Evolutionary conservation across 805 yeast species (phyloP), one percentile per base, ranked within the genome.

Genomic region (Candida orba): DNA sequence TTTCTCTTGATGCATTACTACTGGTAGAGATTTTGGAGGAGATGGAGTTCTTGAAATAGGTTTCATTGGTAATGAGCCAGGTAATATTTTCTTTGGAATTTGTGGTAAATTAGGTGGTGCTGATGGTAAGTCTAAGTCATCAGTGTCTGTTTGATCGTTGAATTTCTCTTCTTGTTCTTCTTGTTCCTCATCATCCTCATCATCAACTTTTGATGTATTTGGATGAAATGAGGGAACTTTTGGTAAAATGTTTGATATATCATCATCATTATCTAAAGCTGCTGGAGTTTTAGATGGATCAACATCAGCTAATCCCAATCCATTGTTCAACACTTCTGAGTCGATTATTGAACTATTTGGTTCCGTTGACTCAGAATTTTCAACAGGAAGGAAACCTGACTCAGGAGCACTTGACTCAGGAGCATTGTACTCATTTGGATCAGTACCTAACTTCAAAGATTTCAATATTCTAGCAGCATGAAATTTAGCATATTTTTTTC

Each of bases 401-500:
- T 27, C 29, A 9, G 13, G 29, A 10, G 29, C 13, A 27, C 14
- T 10, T 27, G 13, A 10, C 9, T 27, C 29, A 27, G 72, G 72
- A 1, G 71, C 64, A 36, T 68, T 67, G 52, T 70, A 67, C 35
- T 71, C 79, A 59, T 82, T 77, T 6, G 85, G 85, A 53, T 80
- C 79, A 32, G 71, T 69, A 1, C 78, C 79, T 7, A 58, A 57
- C 46, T 67, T 72, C 33, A 68, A 52, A 0, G 76, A 69, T 48
- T 68, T 72, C 41, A 81, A 56, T 24, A 81, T 79, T 33, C 84
- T 62, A 8, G 77, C 71, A 14, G 82, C 75, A 49, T 79, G 83
- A 55, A 66, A 81, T 57, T 81, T 81, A 14, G 84, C 76, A 51
- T 75, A 84, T 54, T 77, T 78, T 38, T 72, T 67, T 54, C 76